Percentiles rank a stretch among this genome's conserved stretches.
phyloP scores from a whole-genome alignment of 495 filamentous ascomycete genomes.

The Achaetomiella virescens region DNA sequence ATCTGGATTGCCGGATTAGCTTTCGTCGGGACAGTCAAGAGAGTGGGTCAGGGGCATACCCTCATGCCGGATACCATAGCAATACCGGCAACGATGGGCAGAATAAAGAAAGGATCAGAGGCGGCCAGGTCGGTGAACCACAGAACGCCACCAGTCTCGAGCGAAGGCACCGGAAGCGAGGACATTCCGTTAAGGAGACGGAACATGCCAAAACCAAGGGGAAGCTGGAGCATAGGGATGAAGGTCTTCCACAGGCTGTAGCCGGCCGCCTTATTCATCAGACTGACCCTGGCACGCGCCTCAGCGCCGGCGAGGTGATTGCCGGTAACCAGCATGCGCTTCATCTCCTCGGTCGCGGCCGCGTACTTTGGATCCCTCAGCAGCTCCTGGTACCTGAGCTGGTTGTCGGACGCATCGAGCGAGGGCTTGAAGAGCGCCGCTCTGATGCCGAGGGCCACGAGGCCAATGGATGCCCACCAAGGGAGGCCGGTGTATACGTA shows the following conservation, averaged over 20 bases:
- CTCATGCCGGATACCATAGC: conserved; percentile 50
- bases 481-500: conserved; percentile 67
- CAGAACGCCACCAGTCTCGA: conserved; percentile 58
- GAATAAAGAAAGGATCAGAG: conserved; percentile 64
- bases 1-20: conserved; percentile 18
- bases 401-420: conserved; percentile 52
- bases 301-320: conserved; percentile 42
- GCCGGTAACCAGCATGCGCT: conserved; percentile 37
- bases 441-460: conserved; percentile 59
- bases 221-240: conserved; percentile 57
- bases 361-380: conserved; percentile 42
- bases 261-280: conserved; percentile 47
- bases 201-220: conserved; percentile 74
- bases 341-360: conserved; percentile 42
- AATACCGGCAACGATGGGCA: conserved; percentile 54
- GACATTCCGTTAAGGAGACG: conserved; percentile 70
- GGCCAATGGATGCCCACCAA: conserved; percentile 73
- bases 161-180: conserved; percentile 67
- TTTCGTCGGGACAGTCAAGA: not conserved
- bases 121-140: conserved; percentile 82
- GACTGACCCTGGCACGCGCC: conserved; percentile 39
- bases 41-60: conserved; percentile 39
- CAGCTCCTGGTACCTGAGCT: conserved; percentile 49
- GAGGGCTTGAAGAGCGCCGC: conserved; percentile 57
- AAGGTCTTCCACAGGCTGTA: conserved; percentile 49